A percentile compares a stretch with the other conserved stretches of the same genome.
These are phyloP conservation scores for Fagopyrum homotropicum DNA, from an alignment of 148 eudicot genomes.

Conservation along the genomic window DNA sequence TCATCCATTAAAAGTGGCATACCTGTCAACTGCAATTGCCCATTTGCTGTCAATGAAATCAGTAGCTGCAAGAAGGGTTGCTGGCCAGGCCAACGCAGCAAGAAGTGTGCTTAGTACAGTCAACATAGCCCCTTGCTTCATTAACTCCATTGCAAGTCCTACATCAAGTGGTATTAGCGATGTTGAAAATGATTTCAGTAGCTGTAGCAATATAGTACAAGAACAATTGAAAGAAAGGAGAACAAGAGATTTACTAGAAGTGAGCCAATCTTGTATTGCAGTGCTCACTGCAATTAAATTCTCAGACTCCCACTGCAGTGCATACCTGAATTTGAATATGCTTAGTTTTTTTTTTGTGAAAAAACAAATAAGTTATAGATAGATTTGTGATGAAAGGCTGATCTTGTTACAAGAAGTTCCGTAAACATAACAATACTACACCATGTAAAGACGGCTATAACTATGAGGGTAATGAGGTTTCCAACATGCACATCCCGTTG, in stretches of 20 bases:
- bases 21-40: slow-evolving; percentile 94
- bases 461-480: neutral
- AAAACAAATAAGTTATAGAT: neutral
- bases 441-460: neutral
- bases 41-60: slow-evolving; percentile 96
- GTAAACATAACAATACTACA: neutral
- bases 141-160: slow-evolving; percentile 74
- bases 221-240: slow-evolving; percentile 6
- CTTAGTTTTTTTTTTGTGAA: neutral
- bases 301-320: slow-evolving; percentile 95
- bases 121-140: slow-evolving; percentile 98
- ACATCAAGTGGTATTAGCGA: slow-evolving; percentile 26
- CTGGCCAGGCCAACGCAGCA: slow-evolving; percentile 95
- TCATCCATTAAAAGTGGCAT: slow-evolving; percentile 9
- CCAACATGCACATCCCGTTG: neutral
- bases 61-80: slow-evolving; percentile 67
- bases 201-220: neutral
- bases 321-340: slow-evolving; percentile 44
- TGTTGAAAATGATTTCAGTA: neutral
- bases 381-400: neutral
- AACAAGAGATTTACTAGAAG: slow-evolving; percentile 56
- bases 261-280: slow-evolving; percentile 97
- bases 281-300: slow-evolving; percentile 94
- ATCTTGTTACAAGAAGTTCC: neutral
- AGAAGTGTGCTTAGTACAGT: slow-evolving; percentile 78